Percentiles rank a stretch among this genome's conserved stretches.
Conservation (phyloP, 2,329 filamentous ascomycete species). For the Sporothrix inflata region DNA sequence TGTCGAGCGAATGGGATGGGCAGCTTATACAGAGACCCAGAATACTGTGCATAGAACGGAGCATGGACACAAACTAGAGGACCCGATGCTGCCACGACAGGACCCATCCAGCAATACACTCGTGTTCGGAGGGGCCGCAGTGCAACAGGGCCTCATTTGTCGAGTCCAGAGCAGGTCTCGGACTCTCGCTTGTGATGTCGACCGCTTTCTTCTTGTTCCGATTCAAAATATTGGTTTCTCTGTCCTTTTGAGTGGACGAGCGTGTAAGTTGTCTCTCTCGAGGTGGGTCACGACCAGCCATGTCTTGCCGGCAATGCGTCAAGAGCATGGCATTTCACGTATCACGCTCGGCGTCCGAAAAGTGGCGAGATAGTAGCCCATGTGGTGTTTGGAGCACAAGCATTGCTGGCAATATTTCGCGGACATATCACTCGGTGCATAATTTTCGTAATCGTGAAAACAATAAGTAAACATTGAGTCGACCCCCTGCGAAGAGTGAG, state of each 20-base stretch:
- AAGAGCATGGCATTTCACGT: too few species aligned
- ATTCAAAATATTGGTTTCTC: background rate
- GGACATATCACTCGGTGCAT: background rate
- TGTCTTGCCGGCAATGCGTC: background rate
- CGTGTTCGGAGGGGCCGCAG: conserved; percentile 17
- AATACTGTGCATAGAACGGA: background rate
- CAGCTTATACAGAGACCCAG: background rate
- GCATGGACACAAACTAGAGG: conserved; percentile 20
- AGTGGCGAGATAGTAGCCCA: background rate
- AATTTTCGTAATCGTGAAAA: background rate
- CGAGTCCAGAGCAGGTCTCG: background rate
- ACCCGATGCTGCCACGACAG: conserved; percentile 23
- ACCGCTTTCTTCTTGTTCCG: background rate
- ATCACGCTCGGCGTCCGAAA: background rate
- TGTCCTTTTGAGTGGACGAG: background rate
- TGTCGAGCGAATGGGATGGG: background rate
- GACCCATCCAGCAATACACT: background rate
- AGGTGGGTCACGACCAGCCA: background rate
- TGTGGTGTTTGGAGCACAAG: background rate
- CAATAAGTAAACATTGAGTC: conserved; percentile 10
- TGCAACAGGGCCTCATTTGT: background rate
- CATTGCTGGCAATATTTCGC: background rate
- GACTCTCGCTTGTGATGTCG: background rate
- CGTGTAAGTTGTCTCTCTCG: background rate
- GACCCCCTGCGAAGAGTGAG: background rate